Evolutionary conservation across 148 eudicot species (phyloP), one percentile per base, ranked within the genome.

Genomic region (Fagopyrum esculentum): DNA sequence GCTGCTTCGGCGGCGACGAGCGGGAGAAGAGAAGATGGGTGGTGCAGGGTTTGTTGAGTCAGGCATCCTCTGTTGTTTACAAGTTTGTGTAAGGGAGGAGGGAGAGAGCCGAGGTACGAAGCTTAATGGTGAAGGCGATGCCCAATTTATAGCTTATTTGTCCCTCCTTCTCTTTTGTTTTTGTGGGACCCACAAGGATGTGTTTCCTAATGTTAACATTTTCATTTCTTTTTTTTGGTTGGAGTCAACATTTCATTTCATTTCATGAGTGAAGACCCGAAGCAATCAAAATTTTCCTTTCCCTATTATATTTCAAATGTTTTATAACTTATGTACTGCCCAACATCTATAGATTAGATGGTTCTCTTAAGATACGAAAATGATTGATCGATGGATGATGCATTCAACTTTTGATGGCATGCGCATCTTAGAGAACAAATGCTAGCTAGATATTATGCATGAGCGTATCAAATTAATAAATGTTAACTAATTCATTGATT

Each of bases 341-440:
- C 6, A 9, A 56, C 17, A 16, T 56, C 9, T 50, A 50, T 50
- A 50, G 9, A 16, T 16, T 52, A 52, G 12, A 22, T 59, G 10
- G 6, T 22, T 22, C 35, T 7, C 12, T 59, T 22, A 22, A 59
- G 35, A 59, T 59, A 59, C 9, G 66, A 59, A 59, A 59, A 59
- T 26, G 66, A 59, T 59, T 26, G 66, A 59, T 59, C 66, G 66
- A 19, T 59, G 66, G 66, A 59, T 59, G 35, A 59, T 59, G 66
- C 66, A 19, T 2, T 11, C 66, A 59, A 22, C 66, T 59, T 59
- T 59, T 59, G 35, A 59, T 59, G 35, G 66, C 66, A 22, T 59
- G 30, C 66, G 35, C 3, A 59, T 59, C 66, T 59, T 22, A 11
- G 22, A 59, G 66, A 22, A 59, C 35, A 59, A 59, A 59, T 59